Conservation (phyloP, 306 rosid species). For the Corylus americana region DNA sequence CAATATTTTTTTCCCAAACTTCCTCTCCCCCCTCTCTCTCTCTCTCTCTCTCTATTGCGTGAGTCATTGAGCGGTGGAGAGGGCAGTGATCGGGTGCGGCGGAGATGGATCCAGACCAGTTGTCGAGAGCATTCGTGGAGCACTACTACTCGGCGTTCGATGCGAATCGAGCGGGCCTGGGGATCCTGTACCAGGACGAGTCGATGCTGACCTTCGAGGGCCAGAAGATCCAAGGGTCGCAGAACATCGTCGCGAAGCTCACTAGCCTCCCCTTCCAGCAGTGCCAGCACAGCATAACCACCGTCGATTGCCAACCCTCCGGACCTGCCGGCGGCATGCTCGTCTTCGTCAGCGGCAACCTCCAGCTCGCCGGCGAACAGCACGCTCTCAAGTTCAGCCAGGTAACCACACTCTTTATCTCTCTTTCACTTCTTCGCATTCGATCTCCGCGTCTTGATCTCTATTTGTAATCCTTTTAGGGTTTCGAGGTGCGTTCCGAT, state of each 20-base stretch:
- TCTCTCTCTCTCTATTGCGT: constrained; percentile 16
- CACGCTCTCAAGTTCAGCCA: constrained; percentile 95
- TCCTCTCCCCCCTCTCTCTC: not conserved
- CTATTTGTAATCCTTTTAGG: too few species aligned
- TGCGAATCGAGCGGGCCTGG: constrained; percentile 50
- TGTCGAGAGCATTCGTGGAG: constrained; percentile 86
- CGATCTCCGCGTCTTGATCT: not conserved
- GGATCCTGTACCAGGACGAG: constrained; percentile 60
- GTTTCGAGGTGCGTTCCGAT: too few species aligned
- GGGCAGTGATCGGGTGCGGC: constrained; percentile 17
- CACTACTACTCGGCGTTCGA: constrained; percentile 86
- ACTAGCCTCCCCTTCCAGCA: constrained; percentile 85
- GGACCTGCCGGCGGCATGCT: constrained; percentile 79
- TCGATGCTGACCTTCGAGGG: constrained; percentile 96
- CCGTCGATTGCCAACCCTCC: constrained; percentile 91
- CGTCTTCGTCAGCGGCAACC: constrained; percentile 90
- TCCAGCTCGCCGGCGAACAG: constrained; percentile 90
- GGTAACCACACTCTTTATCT: constrained; percentile 32
- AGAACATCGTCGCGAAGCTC: constrained; percentile 75
- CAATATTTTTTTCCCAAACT: not conserved
- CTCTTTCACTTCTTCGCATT: not conserved
- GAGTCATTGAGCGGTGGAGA: constrained; percentile 14
- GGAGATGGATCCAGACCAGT: constrained; percentile 81
- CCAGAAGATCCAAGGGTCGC: constrained; percentile 81
- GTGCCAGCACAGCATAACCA: constrained; percentile 81